These are phyloP conservation scores for Lecanicillium sp. DNA, from an alignment of 2,329 filamentous ascomycete genomes.

Conservation along the genomic window DNA sequence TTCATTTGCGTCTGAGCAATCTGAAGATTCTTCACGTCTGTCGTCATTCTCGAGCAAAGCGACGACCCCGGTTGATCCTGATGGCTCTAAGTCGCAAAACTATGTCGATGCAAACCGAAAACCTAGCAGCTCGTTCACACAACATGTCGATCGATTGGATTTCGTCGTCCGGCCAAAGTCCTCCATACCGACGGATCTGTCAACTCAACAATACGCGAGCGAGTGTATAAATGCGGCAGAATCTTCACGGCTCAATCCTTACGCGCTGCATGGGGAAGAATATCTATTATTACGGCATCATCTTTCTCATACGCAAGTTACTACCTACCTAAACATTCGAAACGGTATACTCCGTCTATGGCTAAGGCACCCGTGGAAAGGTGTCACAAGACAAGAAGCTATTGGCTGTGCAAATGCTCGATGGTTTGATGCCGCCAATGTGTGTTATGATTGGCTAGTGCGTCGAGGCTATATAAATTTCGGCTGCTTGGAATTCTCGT, in stretches of 20 bases:
- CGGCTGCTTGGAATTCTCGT: slow-evolving; percentile 72
- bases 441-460: slow-evolving; percentile 89
- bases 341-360: slow-evolving; percentile 90
- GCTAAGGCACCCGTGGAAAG: slow-evolving; percentile 76
- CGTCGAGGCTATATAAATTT: slow-evolving; percentile 94
- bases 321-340: slow-evolving; percentile 89
- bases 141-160: slow-evolving; percentile 25
- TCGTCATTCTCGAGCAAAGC: slow-evolving; percentile 53
- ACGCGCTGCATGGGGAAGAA: slow-evolving; percentile 77
- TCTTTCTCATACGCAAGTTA: slow-evolving; percentile 82
- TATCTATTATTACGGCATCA: slow-evolving; percentile 72
- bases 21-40: slow-evolving; percentile 46
- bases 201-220: slow-evolving; percentile 71
- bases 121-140: slow-evolving; percentile 13
- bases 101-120: slow-evolving; percentile 10
- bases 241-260: slow-evolving; percentile 81
- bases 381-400: slow-evolving; percentile 76
- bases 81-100: slow-evolving; percentile 16
- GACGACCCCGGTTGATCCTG: slow-evolving; percentile 47
- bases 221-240: slow-evolving; percentile 88
- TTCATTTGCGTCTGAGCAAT: slow-evolving; percentile 46
- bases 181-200: slow-evolving; percentile 71
- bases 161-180: slow-evolving; percentile 65
- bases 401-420: slow-evolving; percentile 81
- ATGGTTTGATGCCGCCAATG: slow-evolving; percentile 81